Evolutionary conservation across 164 flowering plant genomes (phyloP), one percentile per base, ranked within the genome.

Genomic region (Umbilicus rupestris): DNA sequence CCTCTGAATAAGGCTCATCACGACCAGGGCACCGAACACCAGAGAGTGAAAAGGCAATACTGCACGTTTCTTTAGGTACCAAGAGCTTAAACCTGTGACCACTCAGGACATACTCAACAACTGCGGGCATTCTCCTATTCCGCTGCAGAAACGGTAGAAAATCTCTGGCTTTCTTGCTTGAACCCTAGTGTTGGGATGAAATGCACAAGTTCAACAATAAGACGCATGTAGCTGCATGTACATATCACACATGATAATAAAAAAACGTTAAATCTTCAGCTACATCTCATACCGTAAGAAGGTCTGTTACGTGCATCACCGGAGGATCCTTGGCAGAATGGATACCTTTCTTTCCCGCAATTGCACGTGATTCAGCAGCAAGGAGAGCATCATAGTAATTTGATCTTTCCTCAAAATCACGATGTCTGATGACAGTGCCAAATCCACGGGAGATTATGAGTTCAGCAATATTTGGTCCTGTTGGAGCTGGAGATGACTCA

Each of bases 11-110:
- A 39, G 91, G 92, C 75, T 95, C 96, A 63, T 70, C 88, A 46
- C 97, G 96, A 62, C 92, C 98, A 66, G 97, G 99, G 66, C 99
- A 95, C 64, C 99, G 81, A 28, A 92, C 99, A 37, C 99, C 99
- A 65, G 99, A 95, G 64, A 95, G 77, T 8, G 99, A 79, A 73
- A 95, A 84, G 5, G 98, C 99, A 77, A 92, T 86, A 77, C 84
- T 92, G 84, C 99, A 95, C 41, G 99, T 90, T 76, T 87, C 97
- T 81, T 87, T 88, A 20, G 98, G 97, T 77, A 92, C 83, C 66
- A 82, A 76, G 70, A 95, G 72, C 76, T 95, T 95, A 74, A 85
- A 95, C 24, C 99, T 87, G 76, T 95, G 99, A 57, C 99, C 99
- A 72, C 99, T 95, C 42, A 95, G 80, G 62, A 95, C 98, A 80